Conservation (phyloP, 2,329 filamentous ascomycete genomes). For the Beauveria bassiana region DNA sequence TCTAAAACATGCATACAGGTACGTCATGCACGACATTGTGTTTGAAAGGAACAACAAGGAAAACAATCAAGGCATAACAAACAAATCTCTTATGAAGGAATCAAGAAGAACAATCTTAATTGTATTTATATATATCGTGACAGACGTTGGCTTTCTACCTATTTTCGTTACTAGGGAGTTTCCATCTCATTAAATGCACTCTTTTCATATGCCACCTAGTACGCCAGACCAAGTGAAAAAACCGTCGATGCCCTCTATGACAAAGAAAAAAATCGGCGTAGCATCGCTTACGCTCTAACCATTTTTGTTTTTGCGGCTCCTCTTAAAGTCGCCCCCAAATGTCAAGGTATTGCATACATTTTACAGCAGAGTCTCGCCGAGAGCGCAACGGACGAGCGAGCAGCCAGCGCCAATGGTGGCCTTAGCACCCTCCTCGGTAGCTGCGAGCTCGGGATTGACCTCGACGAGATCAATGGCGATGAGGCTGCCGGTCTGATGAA, state of each 20-base stretch:
- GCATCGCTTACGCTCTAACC: constrained; percentile 3
- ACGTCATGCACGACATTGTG: too few species aligned
- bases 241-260: constrained; percentile 3
- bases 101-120: not conserved
- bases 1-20: not conserved
- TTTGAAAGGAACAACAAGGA: not conserved
- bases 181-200: constrained; percentile 9
- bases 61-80: not conserved
- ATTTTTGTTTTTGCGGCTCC: not conserved
- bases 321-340: not conserved
- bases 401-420: constrained; percentile 89
- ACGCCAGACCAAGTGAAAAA: constrained; percentile 9
- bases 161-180: constrained; percentile 9
- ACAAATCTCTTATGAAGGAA: not conserved
- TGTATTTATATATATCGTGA: constrained; percentile 3
- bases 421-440: constrained; percentile 56
- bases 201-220: constrained; percentile 6
- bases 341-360: not conserved
- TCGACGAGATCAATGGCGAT: constrained; percentile 77
- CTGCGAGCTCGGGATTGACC: constrained; percentile 66
- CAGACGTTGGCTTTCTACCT: constrained; percentile 7
- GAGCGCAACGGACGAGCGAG: constrained; percentile 81
- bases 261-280: not conserved
- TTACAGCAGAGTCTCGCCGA: constrained; percentile 83
- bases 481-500: constrained; percentile 71